These are phyloP conservation scores for Eremomyces bilateralis DNA, from an alignment of 495 filamentous ascomycete genomes.

Conservation along the genomic window DNA sequence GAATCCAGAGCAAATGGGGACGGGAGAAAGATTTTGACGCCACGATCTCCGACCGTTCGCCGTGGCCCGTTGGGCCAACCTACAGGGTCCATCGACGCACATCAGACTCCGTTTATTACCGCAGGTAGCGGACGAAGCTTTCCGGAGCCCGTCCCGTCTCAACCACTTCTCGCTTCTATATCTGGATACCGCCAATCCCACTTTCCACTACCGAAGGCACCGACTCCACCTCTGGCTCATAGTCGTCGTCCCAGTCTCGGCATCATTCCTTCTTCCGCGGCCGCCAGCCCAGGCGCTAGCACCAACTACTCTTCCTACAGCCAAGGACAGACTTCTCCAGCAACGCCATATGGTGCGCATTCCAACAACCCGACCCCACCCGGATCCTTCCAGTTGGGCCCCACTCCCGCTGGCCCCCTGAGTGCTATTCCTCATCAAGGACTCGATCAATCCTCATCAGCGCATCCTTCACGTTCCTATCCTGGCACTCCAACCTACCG, in stretches of 20 bases:
- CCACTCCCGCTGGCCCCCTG: background rate
- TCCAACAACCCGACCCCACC: too few relatives aligned
- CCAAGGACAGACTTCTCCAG: slow-evolving; percentile 3
- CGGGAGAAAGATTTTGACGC: slow-evolving; percentile 11
- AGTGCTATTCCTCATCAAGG: slow-evolving; percentile 3
- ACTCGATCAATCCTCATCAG: slow-evolving; percentile 4
- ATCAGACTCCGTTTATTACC: slow-evolving; percentile 16
- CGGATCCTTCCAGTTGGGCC: slow-evolving; percentile 6
- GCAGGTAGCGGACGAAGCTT: slow-evolving; percentile 8
- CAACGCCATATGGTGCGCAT: too few relatives aligned
- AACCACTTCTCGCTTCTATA: slow-evolving; percentile 14
- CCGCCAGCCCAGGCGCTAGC: slow-evolving; percentile 9
- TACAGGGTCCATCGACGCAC: slow-evolving; percentile 16
- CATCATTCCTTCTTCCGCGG: slow-evolving; percentile 3
- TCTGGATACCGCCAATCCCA: slow-evolving; percentile 8
- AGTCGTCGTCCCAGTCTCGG: slow-evolving; percentile 2
- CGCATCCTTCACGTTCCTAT: slow-evolving; percentile 5
- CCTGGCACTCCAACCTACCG: slow-evolving; percentile 19
- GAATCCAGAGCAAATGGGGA: too few relatives aligned
- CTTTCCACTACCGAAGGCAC: slow-evolving; percentile 3
- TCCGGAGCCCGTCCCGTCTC: slow-evolving; percentile 11
- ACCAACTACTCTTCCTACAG: slow-evolving; percentile 13
- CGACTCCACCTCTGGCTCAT: slow-evolving; percentile 5
- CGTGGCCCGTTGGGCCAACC: slow-evolving; percentile 12
- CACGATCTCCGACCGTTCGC: slow-evolving; percentile 16